Percentiles rank a stretch among this genome's conserved stretches.
Evolutionary conservation across 768 basidiomycete genomes (phyloP).

Genomic region (Pleurotus tuber-regium): DNA sequence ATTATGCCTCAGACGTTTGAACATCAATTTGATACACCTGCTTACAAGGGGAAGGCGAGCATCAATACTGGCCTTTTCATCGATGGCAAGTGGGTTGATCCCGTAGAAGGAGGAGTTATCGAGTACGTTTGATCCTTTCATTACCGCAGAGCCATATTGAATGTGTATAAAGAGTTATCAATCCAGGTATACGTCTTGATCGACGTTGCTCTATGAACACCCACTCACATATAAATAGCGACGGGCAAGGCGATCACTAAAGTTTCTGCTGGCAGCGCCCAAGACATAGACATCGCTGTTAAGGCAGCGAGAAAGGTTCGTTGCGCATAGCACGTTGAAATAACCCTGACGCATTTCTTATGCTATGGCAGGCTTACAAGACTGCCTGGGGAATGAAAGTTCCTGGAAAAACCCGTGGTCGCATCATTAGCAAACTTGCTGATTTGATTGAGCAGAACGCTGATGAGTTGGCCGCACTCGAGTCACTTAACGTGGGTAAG

Average conservation of each 20-base stretch:
- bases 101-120: conserved; percentile 55
- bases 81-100: conserved; percentile 62
- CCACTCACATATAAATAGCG: conserved; percentile 31
- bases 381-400: conserved; percentile 67
- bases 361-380: conserved; percentile 41
- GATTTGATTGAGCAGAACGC: conserved; percentile 57
- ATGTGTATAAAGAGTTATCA: conserved; percentile 39
- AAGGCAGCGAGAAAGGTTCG: conserved; percentile 53
- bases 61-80: conserved; percentile 68
- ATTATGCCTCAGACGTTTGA: conserved; percentile 44
- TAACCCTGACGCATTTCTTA: conserved; percentile 28
- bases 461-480: conserved; percentile 70
- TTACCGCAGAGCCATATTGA: neutral
- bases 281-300: conserved; percentile 80
- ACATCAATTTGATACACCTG: conserved; percentile 37
- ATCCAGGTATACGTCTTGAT: conserved; percentile 38
- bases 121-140: conserved; percentile 45
- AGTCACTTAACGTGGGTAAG: conserved; percentile 65
- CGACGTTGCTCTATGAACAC: conserved; percentile 1
- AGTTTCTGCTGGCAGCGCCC: conserved; percentile 55
- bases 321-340: neutral
- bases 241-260: conserved; percentile 61
- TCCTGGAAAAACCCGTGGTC: conserved; percentile 49
- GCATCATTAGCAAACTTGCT: conserved; percentile 61
- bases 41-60: conserved; percentile 43